Base-by-base conservation (phyloP, 176 grass and related monocot genomes). In the Carex pumila region DNA sequence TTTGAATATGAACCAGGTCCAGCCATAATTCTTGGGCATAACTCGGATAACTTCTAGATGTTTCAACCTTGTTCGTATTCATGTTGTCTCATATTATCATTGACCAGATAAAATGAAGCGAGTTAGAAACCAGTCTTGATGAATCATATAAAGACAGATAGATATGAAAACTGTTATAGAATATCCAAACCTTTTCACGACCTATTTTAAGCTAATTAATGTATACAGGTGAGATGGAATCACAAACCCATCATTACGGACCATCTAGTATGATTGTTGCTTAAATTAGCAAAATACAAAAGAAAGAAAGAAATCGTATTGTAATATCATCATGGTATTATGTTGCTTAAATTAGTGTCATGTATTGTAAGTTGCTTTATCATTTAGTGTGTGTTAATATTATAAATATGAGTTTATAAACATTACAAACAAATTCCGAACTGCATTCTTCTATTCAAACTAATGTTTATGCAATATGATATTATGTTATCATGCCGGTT, bases 1-100 rank as follows among this genome's bases (percentile, higher is more conserved):
- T 77, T 77, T 77, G 13, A 54, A 54, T 77, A 50, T 77, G 52
- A 56, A 77, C 73, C 73, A 6, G 25, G 73, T 77, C 50, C 22
- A 77, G 7, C 50, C 0, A 56, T 29, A 14, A 55, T 55, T 76
- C 71, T 47, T 68, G 13, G 13, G 4, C 0, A 36, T n/a, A 21
- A 71, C 65, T 15, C 31, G 32, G 65, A 68, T 36, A 17, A 17
- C 25, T 37, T 17, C 9, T 50, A 3, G 18, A 49, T 47, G 43
- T 22, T 7, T 49, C 10, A 15, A 25, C 12, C 17, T 73, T 25
- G 47, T 50, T 50, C 10, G 8, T 11, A 50, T 50, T 50, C 10
- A 50, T 50, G 47, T 50, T 50, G 47, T 49, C 10, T 50, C 47
- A 3, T 6, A 18, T 71, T 19, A n/a, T 71, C 37, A 18, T 39